Conservation (phyloP, 352 stramenopile species). For the Phytopythium boreale region DNA sequence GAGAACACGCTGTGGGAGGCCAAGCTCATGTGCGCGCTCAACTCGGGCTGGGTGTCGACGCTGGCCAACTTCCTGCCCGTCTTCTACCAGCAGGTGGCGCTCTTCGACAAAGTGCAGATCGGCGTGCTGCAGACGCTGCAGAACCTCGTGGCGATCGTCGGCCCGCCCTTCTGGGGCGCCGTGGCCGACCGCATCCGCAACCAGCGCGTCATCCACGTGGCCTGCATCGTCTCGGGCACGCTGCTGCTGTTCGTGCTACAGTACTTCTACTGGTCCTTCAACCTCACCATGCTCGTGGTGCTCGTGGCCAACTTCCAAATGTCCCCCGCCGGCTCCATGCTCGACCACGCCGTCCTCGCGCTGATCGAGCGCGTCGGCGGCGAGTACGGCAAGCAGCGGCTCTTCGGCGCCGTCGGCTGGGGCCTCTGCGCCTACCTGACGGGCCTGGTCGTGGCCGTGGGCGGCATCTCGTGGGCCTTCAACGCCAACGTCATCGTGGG, state of each 20-base stretch:
- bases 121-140: conserved; percentile 69
- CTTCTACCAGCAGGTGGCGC: conserved; percentile 62
- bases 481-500: conserved; percentile 55
- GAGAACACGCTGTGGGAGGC: conserved; percentile 42
- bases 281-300: conserved; percentile 48
- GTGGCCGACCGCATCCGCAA: conserved; percentile 63
- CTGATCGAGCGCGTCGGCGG: conserved; percentile 63
- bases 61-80: conserved; percentile 76
- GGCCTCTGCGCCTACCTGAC: conserved; percentile 63
- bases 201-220: conserved; percentile 61
- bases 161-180: conserved; percentile 70
- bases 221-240: conserved; percentile 53
- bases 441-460: conserved; percentile 51
- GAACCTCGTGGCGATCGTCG: conserved; percentile 59
- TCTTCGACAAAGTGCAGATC: conserved; percentile 77
- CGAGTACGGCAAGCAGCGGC: conserved; percentile 82
- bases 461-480: conserved; percentile 75
- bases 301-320: conserved; percentile 61
- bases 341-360: conserved; percentile 70
- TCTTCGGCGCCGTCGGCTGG: conserved; percentile 76
- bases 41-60: conserved; percentile 57
- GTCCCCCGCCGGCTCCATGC: conserved; percentile 50
- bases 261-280: conserved; percentile 53
- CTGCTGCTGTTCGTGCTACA: conserved; percentile 58
- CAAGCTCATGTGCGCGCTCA: conserved; percentile 80